Evolutionary conservation across 805 yeast species (phyloP), one percentile per base, ranked within the genome.

Genomic region (Yarrowia bubula): DNA sequence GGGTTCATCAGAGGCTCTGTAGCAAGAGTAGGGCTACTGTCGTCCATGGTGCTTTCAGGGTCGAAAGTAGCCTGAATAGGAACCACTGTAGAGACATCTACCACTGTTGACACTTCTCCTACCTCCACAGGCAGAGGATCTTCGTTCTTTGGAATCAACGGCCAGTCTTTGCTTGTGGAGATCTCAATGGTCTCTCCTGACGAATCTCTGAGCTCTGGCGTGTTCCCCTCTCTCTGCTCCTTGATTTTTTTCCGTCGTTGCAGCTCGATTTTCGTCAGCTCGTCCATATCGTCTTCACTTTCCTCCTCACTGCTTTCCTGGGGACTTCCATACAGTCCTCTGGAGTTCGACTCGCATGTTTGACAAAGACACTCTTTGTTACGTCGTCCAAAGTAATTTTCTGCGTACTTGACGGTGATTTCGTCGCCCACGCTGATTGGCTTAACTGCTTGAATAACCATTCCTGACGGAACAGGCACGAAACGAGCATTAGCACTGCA

Each of bases 331-430:
- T 44, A 43, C 15, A 33, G 15, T 0, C 64, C 64, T n/a, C 51
- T 31, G 32, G 64, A 43, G 47, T 55, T 55, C 7, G 39, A 46
- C 67, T 80, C 82, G 69, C 84, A 81, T 0, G 80, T 72, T 0
- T 77, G 76, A 69, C 84, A 81, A 50, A 80, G 67, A 67, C 84
- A 81, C 60, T 81, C 80, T 14, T 74, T 66, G 67, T 81, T 81
- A 14, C 71, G 61, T 35, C 66, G 68, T 17, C 84, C 84, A 69
- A 81, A 81, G 66, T 81, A 81, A 67, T 75, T 74, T 4, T 73
- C 68, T 1, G 83, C 74, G 68, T 81, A 81, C 33, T 68, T 67
- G 5, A 80, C 83, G 3, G 84, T 80, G 37, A 81, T 77, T 68
- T 81, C 83, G 68, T 81, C 82, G n/a, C 83, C 83, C 3, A 74